Conservation (phyloP, 345 rosid genomes). For the Acer negundo region DNA sequence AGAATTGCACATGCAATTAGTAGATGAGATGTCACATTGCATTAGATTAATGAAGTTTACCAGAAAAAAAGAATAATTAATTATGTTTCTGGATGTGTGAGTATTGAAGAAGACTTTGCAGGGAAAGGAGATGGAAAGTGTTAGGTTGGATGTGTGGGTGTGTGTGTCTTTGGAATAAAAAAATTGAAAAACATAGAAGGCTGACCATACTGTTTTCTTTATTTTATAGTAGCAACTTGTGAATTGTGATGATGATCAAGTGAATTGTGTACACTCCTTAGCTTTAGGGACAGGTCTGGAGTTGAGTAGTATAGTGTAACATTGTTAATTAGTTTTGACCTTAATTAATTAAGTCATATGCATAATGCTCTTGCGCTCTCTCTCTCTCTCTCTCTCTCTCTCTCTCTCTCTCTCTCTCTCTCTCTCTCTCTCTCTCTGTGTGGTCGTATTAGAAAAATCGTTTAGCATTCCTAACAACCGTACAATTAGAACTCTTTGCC, state of each 20-base stretch:
- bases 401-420: no score
- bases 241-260: constrained; percentile 14
- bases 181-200: neutral
- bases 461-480: neutral
- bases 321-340: constrained; percentile 4
- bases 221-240: neutral
- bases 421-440: neutral
- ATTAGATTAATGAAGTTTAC: neutral
- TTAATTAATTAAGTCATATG: neutral
- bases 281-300: constrained; percentile 23
- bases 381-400: no score
- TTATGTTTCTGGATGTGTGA: neutral
- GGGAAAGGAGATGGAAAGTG: neutral
- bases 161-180: neutral
- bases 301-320: constrained; percentile 10
- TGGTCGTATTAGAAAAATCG: neutral
- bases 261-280: constrained; percentile 7
- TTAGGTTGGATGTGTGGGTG: constrained; percentile 1
- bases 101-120: neutral
- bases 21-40: constrained; percentile 22
- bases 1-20: constrained; percentile 29
- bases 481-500: neutral
- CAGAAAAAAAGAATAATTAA: neutral
- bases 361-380: no score
- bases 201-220: neutral